These are phyloP conservation scores for Colletotrichum camelliae DNA, from an alignment of 2,329 filamentous ascomycete genomes.

Conservation along the genomic window DNA sequence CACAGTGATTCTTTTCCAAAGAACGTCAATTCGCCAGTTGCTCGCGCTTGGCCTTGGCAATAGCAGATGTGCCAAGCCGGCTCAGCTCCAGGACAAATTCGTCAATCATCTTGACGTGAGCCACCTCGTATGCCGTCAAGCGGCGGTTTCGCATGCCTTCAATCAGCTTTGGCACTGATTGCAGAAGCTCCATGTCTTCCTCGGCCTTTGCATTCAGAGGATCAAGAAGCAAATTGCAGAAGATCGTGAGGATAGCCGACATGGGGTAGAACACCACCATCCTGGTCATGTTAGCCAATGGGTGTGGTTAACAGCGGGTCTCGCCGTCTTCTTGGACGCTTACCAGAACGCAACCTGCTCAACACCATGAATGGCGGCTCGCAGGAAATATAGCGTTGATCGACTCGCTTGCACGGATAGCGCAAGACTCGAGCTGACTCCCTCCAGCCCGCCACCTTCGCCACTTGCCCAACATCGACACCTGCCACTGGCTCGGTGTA, in stretches of 20 bases:
- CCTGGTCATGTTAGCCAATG: conserved; percentile 36
- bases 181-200: conserved; percentile 52
- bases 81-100: conserved; percentile 49
- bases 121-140: conserved; percentile 38
- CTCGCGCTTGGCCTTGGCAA: conserved; percentile 25
- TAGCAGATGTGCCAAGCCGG: conserved; percentile 47
- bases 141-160: conserved; percentile 37
- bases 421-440: conserved; percentile 56
- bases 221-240: conserved; percentile 57
- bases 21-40: not conserved
- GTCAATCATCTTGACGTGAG: conserved; percentile 45
- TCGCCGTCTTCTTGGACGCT: too few species aligned
- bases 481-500: conserved; percentile 59
- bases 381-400: conserved; percentile 56
- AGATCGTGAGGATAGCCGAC: conserved; percentile 57
- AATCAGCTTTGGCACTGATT: conserved; percentile 47
- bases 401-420: conserved; percentile 61
- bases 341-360: conserved; percentile 54
- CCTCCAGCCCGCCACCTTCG: conserved; percentile 28
- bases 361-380: conserved; percentile 45
- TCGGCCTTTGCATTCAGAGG: conserved; percentile 47
- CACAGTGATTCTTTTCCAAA: not conserved
- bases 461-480: conserved; percentile 47
- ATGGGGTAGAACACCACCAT: conserved; percentile 62
- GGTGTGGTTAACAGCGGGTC: too few species aligned